These are phyloP conservation scores for Grifola frondosa DNA, from an alignment of 1,284 basidiomycete genomes.

Conservation along the genomic window DNA sequence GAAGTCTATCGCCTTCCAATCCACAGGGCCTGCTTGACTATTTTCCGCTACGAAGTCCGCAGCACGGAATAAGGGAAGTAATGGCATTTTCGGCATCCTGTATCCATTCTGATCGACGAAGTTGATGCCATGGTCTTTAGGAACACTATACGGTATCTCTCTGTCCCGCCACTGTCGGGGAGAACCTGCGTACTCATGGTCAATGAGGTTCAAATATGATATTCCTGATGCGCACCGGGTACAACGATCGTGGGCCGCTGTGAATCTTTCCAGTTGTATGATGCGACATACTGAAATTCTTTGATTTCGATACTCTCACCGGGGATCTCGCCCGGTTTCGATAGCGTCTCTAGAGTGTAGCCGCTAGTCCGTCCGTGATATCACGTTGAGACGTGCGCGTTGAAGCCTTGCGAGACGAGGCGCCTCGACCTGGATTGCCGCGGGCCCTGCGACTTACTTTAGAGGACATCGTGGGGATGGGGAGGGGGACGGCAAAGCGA, in stretches of 20 bases:
- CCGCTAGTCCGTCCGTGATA: constrained; percentile 10
- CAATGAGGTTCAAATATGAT: constrained; percentile 39
- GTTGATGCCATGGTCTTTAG: constrained; percentile 42
- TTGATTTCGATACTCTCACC: constrained; percentile 8
- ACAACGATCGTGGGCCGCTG: constrained; percentile 48
- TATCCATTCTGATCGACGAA: constrained; percentile 53
- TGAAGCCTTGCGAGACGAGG: no score
- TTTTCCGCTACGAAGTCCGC: constrained; percentile 42
- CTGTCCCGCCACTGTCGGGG: constrained; percentile 50
- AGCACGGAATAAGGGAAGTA: constrained; percentile 51
- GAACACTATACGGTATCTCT: constrained; percentile 44
- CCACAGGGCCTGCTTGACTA: constrained; percentile 29
- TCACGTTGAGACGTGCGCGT: constrained; percentile 14
- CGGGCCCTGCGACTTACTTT: no score
- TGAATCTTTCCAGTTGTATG: constrained; percentile 50
- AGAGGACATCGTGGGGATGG: no score
- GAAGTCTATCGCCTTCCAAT: constrained; percentile 52
- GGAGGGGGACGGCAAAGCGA: no score
- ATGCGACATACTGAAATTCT: constrained; percentile 43
- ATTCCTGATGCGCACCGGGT: constrained; percentile 38
- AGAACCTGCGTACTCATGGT: constrained; percentile 41
- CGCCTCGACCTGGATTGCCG: no score
- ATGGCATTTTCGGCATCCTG: constrained; percentile 39
- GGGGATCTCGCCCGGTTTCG: no score
- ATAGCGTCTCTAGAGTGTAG: no score